Base-by-base conservation (phyloP, 495 filamentous ascomycete species). In the Trichoderma virens region DNA sequence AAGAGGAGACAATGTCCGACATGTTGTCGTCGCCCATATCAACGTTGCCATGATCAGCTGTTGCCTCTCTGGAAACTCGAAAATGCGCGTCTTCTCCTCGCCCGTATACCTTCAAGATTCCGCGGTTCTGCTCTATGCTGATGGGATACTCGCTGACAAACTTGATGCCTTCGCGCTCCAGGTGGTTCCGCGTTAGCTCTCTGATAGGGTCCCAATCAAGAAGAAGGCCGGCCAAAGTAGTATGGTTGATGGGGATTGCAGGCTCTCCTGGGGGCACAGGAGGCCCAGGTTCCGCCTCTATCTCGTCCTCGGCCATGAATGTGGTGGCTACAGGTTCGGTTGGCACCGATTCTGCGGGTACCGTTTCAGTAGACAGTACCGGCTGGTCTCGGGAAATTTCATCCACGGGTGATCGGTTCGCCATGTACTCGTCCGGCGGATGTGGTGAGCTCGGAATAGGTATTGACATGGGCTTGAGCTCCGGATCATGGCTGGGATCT, bases 231-330 rank as follows among this genome's bases (percentile, higher is more conserved):
- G 92, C 91, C 30, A 89, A 85, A 0, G 91, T 95, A 2, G 89
- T 91, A 70, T 96, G 92, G 41, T 91, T 88, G 6, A 83, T 79
- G 0, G 88, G 88, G 59, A 95, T 89, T 3, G 85, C 83, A n/a
- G 86, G 79, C 31, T 82, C 80, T 56, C 82, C 83, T 0, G 80
- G 77, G 11, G 67, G 72, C 20, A 80, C 75, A n/a, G 72, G 65
- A 11, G 78, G 78, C 4, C 79, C 81, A 0, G 78, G 77, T 59
- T 76, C 74, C 3, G 70, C 71, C 65, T 82, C 79, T 59, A 71
- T 71, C 41, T 79, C 77, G 27, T 80, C 76, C 47, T 78, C 67
- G 7, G 71, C 69, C 60, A 69, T 74, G 69, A 77, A 72, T 63
- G 72, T 65, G 61, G 71, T 67, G 67, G 70, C 72, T 14, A 27